Evolutionary conservation across 352 stramenopile species (phyloP).

Genomic region (Hyaloperonospora brassicae): DNA sequence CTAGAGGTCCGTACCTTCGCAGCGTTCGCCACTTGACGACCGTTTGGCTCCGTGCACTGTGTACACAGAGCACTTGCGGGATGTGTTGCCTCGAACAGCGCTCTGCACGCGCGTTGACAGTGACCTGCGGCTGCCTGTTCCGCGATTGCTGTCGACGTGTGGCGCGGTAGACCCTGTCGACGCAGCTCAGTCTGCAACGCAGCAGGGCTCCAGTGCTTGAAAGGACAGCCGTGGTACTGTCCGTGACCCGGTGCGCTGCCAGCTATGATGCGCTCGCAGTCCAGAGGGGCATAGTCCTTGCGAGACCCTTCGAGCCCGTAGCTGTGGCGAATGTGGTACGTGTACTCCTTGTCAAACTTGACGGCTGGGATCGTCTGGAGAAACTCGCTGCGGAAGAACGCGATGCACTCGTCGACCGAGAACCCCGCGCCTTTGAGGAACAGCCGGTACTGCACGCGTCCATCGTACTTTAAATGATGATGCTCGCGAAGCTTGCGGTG

Average conservation of each 20-base stretch:
- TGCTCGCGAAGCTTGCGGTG: constrained; percentile 63
- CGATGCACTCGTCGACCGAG: constrained; percentile 63
- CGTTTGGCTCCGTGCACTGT: too few species aligned
- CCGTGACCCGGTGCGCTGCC: constrained; percentile 39
- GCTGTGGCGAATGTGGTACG: constrained; percentile 83
- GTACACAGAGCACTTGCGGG: constrained; percentile 14
- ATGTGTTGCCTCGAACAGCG: constrained; percentile 46
- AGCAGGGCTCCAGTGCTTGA: constrained; percentile 56
- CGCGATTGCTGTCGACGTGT: constrained; percentile 26
- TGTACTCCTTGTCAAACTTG: constrained; percentile 81
- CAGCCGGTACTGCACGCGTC: constrained; percentile 71
- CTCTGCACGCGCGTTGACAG: constrained; percentile 36
- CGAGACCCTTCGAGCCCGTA: constrained; percentile 75
- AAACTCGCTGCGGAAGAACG: constrained; percentile 76
- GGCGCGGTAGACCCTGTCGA: constrained; percentile 14
- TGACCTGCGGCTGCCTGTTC: constrained; percentile 25
- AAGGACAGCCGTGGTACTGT: constrained; percentile 78
- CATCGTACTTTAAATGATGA: constrained; percentile 84
- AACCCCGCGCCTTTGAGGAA: constrained; percentile 83
- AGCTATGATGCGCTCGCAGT: constrained; percentile 53
- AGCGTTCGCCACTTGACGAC: constrained; percentile 1
- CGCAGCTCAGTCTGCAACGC: constrained; percentile 42
- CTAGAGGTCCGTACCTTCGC: background rate
- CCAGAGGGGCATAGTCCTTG: constrained; percentile 56
- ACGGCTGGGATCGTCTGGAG: constrained; percentile 38